These are phyloP conservation scores for Berkeleyomyces rouxiae DNA, from an alignment of 2,329 filamentous ascomycete species.

Conservation along the genomic window DNA sequence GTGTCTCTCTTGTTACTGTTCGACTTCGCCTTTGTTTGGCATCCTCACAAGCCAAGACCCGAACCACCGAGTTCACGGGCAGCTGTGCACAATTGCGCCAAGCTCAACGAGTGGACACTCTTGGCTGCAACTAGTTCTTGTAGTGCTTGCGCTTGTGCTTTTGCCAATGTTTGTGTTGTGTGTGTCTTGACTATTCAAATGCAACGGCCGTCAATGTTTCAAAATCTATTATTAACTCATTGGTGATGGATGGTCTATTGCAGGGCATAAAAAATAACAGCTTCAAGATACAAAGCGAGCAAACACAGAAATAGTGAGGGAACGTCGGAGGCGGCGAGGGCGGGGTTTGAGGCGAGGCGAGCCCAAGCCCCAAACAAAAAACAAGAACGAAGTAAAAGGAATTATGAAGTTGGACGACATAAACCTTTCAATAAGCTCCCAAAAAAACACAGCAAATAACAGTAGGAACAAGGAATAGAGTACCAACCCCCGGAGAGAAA, in stretches of 20 bases:
- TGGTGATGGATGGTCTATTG: neutral
- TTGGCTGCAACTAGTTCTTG: neutral
- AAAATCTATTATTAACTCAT: neutral
- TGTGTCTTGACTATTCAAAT: neutral
- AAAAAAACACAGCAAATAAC: neutral
- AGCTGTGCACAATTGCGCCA: neutral
- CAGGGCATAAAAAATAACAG: neutral
- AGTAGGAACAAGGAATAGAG: neutral
- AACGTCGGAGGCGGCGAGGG: neutral
- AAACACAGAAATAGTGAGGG: neutral
- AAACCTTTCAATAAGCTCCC: neutral
- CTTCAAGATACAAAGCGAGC: neutral
- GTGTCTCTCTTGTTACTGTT: neutral
- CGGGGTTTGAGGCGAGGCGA: neutral
- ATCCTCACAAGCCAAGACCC: neutral
- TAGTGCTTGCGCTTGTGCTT: neutral
- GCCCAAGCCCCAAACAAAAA: neutral
- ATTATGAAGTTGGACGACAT: neutral
- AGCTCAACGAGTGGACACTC: neutral
- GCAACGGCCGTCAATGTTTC: neutral
- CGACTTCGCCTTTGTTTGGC: neutral
- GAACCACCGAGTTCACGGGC: neutral
- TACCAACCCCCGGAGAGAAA: neutral
- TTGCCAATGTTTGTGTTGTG: neutral
- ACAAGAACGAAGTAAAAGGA: constrained; percentile 8